A percentile compares a stretch with the other conserved stretches of the same genome.
These are phyloP conservation scores for Solanum chmielewskii DNA, from an alignment of 257 asterid genomes.

Conservation along the genomic window DNA sequence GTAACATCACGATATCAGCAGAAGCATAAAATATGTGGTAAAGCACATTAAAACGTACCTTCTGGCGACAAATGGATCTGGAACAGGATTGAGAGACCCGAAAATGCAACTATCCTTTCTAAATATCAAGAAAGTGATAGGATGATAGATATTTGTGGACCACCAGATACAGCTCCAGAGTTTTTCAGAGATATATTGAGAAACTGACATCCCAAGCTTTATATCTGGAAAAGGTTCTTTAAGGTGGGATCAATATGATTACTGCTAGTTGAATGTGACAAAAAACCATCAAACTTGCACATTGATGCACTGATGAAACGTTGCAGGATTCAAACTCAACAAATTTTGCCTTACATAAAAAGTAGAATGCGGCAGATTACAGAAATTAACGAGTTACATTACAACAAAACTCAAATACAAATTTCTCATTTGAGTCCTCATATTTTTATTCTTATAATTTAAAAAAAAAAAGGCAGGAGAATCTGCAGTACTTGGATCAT, in stretches of 20 bases:
- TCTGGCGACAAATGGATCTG: not conserved
- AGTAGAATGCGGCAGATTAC: not conserved
- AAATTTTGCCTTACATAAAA: not conserved
- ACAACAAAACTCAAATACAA: not conserved
- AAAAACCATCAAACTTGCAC: not conserved
- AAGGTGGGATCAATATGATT: not conserved
- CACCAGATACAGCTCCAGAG: not conserved
- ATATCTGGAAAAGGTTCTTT: not conserved
- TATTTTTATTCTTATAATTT: not conserved
- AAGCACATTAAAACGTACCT: not conserved
- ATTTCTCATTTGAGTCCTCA: not conserved
- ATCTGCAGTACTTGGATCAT: not conserved
- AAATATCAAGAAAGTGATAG: not conserved
- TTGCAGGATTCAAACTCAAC: not conserved
- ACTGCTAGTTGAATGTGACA: not conserved
- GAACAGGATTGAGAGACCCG: not conserved
- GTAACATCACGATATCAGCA: not conserved
- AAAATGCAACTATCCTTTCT: not conserved
- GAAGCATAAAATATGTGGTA: not conserved
- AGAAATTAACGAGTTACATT: not conserved
- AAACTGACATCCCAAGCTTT: not conserved
- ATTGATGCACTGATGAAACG: not conserved
- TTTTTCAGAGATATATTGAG: not conserved
- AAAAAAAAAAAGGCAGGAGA: not conserved
- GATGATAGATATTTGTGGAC: not conserved